phyloP scores from a whole-genome alignment of 805 yeast genomes.

The Citeromyces nyonsensis region DNA sequence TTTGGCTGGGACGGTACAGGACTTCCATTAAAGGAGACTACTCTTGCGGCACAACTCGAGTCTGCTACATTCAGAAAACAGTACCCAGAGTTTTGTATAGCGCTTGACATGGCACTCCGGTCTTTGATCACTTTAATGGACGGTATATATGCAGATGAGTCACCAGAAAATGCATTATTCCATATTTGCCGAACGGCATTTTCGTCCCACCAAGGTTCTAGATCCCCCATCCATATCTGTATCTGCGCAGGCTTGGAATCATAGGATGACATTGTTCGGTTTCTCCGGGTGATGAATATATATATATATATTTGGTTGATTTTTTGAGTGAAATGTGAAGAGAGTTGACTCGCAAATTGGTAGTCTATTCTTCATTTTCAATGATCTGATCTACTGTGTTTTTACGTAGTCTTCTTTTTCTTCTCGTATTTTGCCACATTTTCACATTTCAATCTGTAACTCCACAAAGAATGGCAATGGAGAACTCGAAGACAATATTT shows the following conservation, averaged over 20 bases:
- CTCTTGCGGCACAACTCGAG: slow-evolving; percentile 44
- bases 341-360: too few relatives aligned
- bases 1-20: slow-evolving; percentile 52
- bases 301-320: too few relatives aligned
- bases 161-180: slow-evolving; percentile 30
- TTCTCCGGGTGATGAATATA: neutral
- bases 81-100: slow-evolving; percentile 44
- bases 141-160: slow-evolving; percentile 34
- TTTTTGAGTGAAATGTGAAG: too few relatives aligned
- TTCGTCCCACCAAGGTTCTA: slow-evolving; percentile 80
- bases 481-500: too few relatives aligned
- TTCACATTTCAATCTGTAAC: too few relatives aligned
- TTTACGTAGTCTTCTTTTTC: too few relatives aligned
- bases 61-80: slow-evolving; percentile 68
- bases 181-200: slow-evolving; percentile 49
- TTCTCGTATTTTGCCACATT: too few relatives aligned
- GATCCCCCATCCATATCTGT: slow-evolving; percentile 81
- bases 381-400: too few relatives aligned
- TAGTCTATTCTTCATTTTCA: too few relatives aligned
- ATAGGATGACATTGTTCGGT: too few relatives aligned
- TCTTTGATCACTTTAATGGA: slow-evolving; percentile 59
- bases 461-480: too few relatives aligned
- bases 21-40: slow-evolving; percentile 49
- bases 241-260: slow-evolving; percentile 6
- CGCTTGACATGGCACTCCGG: slow-evolving; percentile 19